Base-by-base conservation (phyloP, 2,329 filamentous ascomycete species). In the Fusarium solani-melongenae region DNA sequence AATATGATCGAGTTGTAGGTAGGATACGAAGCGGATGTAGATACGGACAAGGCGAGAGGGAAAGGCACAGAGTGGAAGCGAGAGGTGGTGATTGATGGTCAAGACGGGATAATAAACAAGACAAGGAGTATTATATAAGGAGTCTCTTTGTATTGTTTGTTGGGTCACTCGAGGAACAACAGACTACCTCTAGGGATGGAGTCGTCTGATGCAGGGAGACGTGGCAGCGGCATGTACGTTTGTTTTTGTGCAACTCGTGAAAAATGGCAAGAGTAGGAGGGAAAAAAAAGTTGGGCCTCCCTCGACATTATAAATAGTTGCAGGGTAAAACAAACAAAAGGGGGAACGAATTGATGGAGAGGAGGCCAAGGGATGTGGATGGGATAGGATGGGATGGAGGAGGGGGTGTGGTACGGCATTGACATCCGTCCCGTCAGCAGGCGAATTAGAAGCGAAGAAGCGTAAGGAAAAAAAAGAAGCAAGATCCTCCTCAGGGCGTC, bases 91-190 rank as follows among this genome's bases (percentile, higher is more conserved):
- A 38, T n/a, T 22, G 41, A 51, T n/a, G 36, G 38, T 24, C 59
- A 49, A 51, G 22, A 33, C 31, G 29, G 31, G 22, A 22, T 15
- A 31, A 22, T 15, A 44, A 44, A 20, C 24, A 44, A 44, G 36
- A 38, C 27, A 57, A 20, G 51, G 20, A 31, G 38, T 64, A 36
- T 58, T 58, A 51, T 51, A 46, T 24, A 58, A 29, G 27, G 11
- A 29, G 51, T 64, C 51, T 58, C 38, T 63, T 58, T 44, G 61
- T 56, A 63, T 57, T 36, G 31, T 56, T 56, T 24, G 31, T 56
- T 56, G 55, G 55, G 57, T 74, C 68, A 73, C 71, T 73, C 59
- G 64, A 62, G 67, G 41, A 70, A 71, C 66, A 68, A 44, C 34
- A 58, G 34, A 36, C 53, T 56, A 22, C 39, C 39, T 44, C 39